phyloP scores from a whole-genome alignment of 2,329 filamentous ascomycete species.

The Coniochaeta pulveracea region DNA sequence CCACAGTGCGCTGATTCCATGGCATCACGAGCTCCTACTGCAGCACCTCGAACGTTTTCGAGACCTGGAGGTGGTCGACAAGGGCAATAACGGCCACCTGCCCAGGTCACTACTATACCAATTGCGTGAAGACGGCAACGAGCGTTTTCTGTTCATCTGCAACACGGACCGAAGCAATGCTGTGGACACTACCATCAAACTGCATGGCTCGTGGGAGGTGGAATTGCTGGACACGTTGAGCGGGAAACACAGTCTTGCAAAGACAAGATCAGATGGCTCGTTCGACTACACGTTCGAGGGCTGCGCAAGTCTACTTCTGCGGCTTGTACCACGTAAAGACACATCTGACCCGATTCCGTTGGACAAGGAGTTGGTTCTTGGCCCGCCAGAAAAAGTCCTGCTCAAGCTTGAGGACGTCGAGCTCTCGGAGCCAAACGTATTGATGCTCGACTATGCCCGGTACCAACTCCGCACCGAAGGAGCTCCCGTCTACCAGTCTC shows the following conservation, averaged over 20 bases:
- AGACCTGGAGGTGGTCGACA: slow-evolving; percentile 12
- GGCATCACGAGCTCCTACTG: slow-evolving; percentile 12
- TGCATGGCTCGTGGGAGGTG: slow-evolving; percentile 17
- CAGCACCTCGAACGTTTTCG: slow-evolving; percentile 11
- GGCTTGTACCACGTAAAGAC: slow-evolving; percentile 8
- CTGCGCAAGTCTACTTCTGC: slow-evolving; percentile 16
- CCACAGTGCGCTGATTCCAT: slow-evolving; percentile 8
- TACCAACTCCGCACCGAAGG: slow-evolving; percentile 12
- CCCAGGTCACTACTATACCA: slow-evolving; percentile 16
- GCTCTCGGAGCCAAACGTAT: slow-evolving; percentile 14
- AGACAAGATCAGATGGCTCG: slow-evolving; percentile 1
- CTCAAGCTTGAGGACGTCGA: slow-evolving; percentile 6
- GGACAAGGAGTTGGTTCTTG: no score
- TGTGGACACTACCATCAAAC: slow-evolving; percentile 10
- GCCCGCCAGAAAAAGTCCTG: background rate
- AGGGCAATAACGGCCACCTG: background rate
- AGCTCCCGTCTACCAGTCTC: no score
- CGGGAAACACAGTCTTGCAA: slow-evolving; percentile 5
- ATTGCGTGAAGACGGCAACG: slow-evolving; percentile 16
- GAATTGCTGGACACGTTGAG: slow-evolving; percentile 16
- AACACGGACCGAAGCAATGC: slow-evolving; percentile 15
- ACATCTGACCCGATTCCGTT: no score
- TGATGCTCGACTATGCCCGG: slow-evolving; percentile 18
- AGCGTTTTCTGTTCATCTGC: slow-evolving; percentile 18
- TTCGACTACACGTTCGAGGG: slow-evolving; percentile 17